A percentile compares a stretch with the other conserved stretches of the same genome.
Evolutionary conservation across 2,329 filamentous ascomycete species (phyloP).

Genomic region (Fonsecaea nubica): DNA sequence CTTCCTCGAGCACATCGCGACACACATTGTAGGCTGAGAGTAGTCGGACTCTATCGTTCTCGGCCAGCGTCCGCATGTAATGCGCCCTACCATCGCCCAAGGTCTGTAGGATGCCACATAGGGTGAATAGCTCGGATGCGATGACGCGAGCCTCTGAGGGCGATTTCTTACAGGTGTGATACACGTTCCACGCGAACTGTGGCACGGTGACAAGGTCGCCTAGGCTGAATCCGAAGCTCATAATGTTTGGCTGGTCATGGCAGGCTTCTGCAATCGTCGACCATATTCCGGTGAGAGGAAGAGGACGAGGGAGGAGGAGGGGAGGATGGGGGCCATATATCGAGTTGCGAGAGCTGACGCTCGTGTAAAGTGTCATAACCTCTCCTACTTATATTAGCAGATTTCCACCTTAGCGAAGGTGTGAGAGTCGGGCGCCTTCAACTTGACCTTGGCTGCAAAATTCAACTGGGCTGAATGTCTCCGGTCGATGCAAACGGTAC

Average conservation of each 20-base stretch:
- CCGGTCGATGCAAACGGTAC: not conserved
- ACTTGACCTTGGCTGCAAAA: not conserved
- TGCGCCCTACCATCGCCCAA: not conserved
- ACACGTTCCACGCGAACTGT: not conserved
- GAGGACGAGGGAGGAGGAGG: no score
- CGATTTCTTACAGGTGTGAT: not conserved
- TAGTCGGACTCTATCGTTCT: not conserved
- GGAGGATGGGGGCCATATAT: not conserved
- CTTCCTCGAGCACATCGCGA: not conserved
- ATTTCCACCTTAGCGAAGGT: not conserved
- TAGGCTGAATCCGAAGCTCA: not conserved
- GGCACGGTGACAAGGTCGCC: not conserved
- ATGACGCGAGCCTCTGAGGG: not conserved
- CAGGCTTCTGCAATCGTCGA: not conserved
- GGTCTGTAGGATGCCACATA: not conserved
- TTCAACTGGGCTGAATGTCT: not conserved
- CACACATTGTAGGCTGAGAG: not conserved
- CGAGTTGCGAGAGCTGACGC: not conserved
- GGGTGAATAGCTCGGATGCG: not conserved
- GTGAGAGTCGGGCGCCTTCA: not conserved
- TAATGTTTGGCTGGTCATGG: not conserved
- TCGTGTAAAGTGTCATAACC: not conserved
- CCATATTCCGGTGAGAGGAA: not conserved
- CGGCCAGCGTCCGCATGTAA: not conserved
- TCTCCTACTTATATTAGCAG: not conserved